These are phyloP conservation scores for Amanita exitialis DNA, from an alignment of 768 basidiomycete species.

Conservation along the genomic window DNA sequence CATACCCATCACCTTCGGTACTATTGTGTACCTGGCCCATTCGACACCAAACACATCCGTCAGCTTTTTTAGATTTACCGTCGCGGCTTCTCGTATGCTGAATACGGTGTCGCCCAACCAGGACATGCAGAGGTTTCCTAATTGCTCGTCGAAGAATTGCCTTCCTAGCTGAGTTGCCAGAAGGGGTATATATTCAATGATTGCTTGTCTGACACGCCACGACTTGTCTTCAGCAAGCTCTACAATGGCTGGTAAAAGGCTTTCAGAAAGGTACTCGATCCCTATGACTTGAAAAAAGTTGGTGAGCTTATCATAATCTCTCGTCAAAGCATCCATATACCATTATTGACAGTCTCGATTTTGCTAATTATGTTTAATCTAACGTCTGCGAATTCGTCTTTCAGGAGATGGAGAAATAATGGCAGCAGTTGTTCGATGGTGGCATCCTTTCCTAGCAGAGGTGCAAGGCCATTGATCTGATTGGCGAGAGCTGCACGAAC, in stretches of 20 bases:
- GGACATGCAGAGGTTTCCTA: constrained; percentile 95
- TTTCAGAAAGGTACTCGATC: constrained; percentile 88
- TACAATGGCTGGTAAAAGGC: constrained; percentile 93
- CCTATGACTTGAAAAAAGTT: constrained; percentile 68
- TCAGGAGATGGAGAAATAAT: constrained; percentile 90
- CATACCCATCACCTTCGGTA: constrained; percentile 97
- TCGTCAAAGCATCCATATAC: constrained; percentile 31
- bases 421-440: constrained; percentile 97
- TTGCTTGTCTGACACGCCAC: constrained; percentile 98
- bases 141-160: constrained; percentile 94
- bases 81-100: constrained; percentile 98
- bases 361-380: constrained; percentile 97
- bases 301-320: constrained; percentile 9
- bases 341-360: constrained; percentile 88
- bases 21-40: constrained; percentile 89
- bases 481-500: constrained; percentile 94
- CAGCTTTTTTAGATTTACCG: constrained; percentile 90
- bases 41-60: constrained; percentile 98
- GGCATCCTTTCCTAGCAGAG: constrained; percentile 84
- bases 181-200: constrained; percentile 99
- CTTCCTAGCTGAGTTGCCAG: constrained; percentile 97
- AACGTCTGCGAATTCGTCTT: constrained; percentile 98
- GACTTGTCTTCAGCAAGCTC: constrained; percentile 99
- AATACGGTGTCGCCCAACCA: constrained; percentile 98
- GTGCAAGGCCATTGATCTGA: constrained; percentile 94